Percentiles rank a stretch among this genome's conserved stretches.
Conservation (phyloP, 495 filamentous ascomycete species). For the Ramalina peruviana region DNA sequence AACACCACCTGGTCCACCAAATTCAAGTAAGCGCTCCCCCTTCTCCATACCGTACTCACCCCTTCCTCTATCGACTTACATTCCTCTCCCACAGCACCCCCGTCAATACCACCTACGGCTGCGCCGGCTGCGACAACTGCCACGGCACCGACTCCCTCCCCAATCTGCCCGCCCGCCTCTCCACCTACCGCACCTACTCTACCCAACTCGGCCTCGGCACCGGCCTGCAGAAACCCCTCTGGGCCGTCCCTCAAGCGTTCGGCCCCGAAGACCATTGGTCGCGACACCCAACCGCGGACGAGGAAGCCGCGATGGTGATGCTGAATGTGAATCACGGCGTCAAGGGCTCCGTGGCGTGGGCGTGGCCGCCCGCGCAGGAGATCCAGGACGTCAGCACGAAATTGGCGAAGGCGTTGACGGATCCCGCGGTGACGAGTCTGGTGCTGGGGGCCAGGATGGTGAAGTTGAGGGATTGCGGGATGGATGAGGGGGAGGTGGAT, state of each 20-base stretch:
- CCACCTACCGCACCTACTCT: conserved; percentile 32
- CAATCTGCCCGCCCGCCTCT: conserved; percentile 42
- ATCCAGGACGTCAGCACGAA: conserved; percentile 14
- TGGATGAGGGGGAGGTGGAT: background rate
- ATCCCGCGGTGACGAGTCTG: background rate
- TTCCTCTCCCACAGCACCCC: no score
- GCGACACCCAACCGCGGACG: conserved; percentile 37
- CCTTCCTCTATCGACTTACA: no score
- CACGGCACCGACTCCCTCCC: conserved; percentile 27
- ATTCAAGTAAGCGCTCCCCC: conserved; percentile 16
- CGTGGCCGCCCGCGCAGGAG: conserved; percentile 17
- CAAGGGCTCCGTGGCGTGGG: conserved; percentile 33
- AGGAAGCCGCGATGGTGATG: conserved; percentile 45
- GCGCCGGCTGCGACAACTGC: conserved; percentile 64
- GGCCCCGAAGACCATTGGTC: conserved; percentile 47
- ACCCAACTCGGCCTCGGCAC: conserved; percentile 23
- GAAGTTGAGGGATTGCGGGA: background rate
- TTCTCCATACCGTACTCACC: background rate
- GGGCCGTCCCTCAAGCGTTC: conserved; percentile 52
- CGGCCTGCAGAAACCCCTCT: conserved; percentile 31
- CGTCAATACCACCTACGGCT: conserved; percentile 53
- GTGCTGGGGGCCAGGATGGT: background rate
- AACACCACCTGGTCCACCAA: conserved; percentile 31
- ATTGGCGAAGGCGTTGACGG: conserved; percentile 15
- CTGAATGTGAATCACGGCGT: conserved; percentile 50